Evolutionary conservation across 1,139 yeast genomes (phyloP).

Genomic region (Pneumocystis jirovecii): DNA sequence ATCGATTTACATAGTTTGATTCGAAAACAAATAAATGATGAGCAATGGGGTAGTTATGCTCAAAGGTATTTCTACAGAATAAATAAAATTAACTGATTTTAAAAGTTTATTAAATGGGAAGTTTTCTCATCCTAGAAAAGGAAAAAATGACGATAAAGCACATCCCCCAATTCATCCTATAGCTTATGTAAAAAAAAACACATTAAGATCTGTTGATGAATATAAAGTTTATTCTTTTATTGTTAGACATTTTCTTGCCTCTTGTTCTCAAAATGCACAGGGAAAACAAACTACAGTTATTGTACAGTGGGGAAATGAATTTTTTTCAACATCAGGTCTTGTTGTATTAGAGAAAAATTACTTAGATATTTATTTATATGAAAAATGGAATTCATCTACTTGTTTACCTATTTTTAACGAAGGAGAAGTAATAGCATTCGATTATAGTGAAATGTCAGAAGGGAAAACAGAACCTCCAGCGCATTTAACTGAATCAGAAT

Average conservation of each 20-base stretch:
- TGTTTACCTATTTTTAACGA: conserved; percentile 50
- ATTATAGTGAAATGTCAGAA: conserved; percentile 43
- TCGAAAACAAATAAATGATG: conserved; percentile 38
- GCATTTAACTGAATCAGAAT: conserved; percentile 79
- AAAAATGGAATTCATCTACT: conserved; percentile 55
- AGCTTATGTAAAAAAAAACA: conserved; percentile 23
- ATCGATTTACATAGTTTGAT: conserved; percentile 57
- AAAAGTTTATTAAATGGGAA: conserved; percentile 21
- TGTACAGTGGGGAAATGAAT: conserved; percentile 65
- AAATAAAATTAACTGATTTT: conserved; percentile 15
- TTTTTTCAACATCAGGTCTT: conserved; percentile 55
- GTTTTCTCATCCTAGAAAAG: conserved; percentile 55
- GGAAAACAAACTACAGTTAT: conserved; percentile 54
- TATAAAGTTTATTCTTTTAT: conserved; percentile 74
- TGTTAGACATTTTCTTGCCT: conserved; percentile 73
- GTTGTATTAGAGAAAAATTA: conserved; percentile 60
- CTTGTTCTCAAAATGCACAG: conserved; percentile 80
- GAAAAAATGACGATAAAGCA: conserved; percentile 80
- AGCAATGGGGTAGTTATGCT: conserved; percentile 39
- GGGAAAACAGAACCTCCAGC: conserved; percentile 73
- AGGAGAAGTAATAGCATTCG: conserved; percentile 42
- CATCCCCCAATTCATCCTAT: conserved; percentile 99
- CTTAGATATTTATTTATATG: conserved; percentile 64
- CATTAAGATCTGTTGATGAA: conserved; percentile 34
- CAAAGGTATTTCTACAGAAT: conserved; percentile 11